Conservation (phyloP, 225 moss, liverwort and hornwort species). For the Sphagnum contortum region DNA sequence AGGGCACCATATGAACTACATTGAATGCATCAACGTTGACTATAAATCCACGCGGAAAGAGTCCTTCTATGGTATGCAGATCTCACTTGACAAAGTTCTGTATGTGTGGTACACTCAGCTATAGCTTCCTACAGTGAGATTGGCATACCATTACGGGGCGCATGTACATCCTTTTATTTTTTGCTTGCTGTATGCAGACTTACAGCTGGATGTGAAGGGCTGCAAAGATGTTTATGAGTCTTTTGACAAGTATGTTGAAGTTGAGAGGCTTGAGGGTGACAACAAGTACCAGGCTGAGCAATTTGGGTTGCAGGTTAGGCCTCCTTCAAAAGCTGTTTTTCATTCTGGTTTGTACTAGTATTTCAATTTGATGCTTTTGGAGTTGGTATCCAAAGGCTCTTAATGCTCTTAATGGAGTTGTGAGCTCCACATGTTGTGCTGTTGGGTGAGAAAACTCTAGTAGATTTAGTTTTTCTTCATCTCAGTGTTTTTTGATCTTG, state of each 20-base stretch:
- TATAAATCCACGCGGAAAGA: slow-evolving; percentile 99
- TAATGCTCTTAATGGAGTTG: too few species aligned
- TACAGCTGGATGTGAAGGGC: slow-evolving; percentile 98
- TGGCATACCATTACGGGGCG: neutral
- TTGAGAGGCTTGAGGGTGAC: slow-evolving; percentile 95
- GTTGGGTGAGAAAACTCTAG: too few species aligned
- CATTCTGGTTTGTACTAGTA: too few species aligned
- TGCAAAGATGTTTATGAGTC: slow-evolving; percentile 99
- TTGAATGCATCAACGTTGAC: slow-evolving; percentile 97
- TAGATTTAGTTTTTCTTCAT: too few species aligned
- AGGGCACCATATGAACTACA: slow-evolving; percentile 99
- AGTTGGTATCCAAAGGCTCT: too few species aligned
- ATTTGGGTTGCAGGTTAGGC: slow-evolving; percentile 51
- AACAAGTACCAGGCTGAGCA: slow-evolving; percentile 98
- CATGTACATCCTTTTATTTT: too few species aligned
- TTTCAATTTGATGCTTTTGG: too few species aligned
- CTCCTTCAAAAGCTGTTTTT: neutral
- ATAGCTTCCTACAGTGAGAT: neutral
- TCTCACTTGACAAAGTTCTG: too few species aligned
- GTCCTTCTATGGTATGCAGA: slow-evolving; percentile 85
- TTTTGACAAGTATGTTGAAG: slow-evolving; percentile 99
- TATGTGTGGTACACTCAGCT: too few species aligned
- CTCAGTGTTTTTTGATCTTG: too few species aligned
- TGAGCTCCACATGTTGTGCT: too few species aligned
- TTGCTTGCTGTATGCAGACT: slow-evolving; percentile 42